Evolutionary conservation across 108 stramenopile genomes (phyloP).

Genomic region (Parietichytrium sp.): DNA sequence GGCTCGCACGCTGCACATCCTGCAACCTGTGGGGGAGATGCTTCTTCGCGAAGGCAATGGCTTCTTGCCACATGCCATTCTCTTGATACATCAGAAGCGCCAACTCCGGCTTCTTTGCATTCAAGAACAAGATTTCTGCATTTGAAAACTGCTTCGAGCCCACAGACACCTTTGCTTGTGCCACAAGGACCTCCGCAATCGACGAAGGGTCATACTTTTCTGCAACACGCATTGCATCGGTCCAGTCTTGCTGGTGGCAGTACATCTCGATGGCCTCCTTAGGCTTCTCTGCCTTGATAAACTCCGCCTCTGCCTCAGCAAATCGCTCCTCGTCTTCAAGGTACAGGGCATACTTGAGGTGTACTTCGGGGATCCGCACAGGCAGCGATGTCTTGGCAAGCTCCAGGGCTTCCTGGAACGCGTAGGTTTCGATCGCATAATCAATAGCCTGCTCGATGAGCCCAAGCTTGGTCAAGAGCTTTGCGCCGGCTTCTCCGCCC

Average conservation of each 20-base stretch:
- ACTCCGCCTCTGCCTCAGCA: conserved; percentile 66
- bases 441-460: conserved; percentile 66
- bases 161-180: conserved; percentile 51
- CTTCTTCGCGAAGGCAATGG: conserved; percentile 55
- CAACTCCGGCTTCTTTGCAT: conserved; percentile 62
- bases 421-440: conserved; percentile 57
- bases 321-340: conserved; percentile 65
- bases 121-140: conserved; percentile 62
- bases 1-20: conserved; percentile 45
- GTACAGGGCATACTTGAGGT: conserved; percentile 63
- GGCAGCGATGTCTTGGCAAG: conserved; percentile 52
- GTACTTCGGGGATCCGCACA: conserved; percentile 51
- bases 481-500: conserved; percentile 64
- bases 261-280: conserved; percentile 74
- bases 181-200: conserved; percentile 58
- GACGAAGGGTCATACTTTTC: conserved; percentile 61
- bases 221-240: conserved; percentile 59
- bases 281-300: conserved; percentile 63
- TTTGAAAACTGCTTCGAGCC: conserved; percentile 42
- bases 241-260: conserved; percentile 65
- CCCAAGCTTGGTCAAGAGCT: conserved; percentile 61
- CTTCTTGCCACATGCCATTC: conserved; percentile 59
- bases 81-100: conserved; percentile 63
- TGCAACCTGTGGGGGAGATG: conserved; percentile 61
- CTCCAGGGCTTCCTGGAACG: conserved; percentile 63